Evolutionary conservation across 2,329 filamentous ascomycete species (phyloP).

Genomic region (Endoconidiophora polonica): DNA sequence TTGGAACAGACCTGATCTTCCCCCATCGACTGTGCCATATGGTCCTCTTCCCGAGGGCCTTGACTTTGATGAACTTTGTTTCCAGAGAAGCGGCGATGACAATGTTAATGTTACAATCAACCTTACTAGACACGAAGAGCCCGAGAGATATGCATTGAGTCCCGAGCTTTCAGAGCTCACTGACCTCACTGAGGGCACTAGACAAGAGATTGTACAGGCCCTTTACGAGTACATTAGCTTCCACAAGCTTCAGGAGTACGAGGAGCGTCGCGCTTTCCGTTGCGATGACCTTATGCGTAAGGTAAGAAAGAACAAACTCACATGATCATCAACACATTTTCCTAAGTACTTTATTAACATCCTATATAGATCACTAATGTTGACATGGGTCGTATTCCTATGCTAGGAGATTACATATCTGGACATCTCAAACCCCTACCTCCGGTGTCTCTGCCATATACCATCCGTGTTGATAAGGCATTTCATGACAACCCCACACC

Average conservation of each 20-base stretch:
- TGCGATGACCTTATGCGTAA: conserved; percentile 71
- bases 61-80: conserved; percentile 82
- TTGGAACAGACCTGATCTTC: conserved; percentile 68
- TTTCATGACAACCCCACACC: conserved; percentile 60
- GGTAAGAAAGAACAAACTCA: conserved; percentile 30
- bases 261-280: conserved; percentile 82
- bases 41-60: conserved; percentile 40
- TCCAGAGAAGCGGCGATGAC: conserved; percentile 82
- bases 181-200: conserved; percentile 73
- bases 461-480: conserved; percentile 76
- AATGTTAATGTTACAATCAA: conserved; percentile 85
- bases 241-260: conserved; percentile 77
- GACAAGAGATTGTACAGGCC: conserved; percentile 74
- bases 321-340: too few relatives aligned
- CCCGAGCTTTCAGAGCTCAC: conserved; percentile 66
- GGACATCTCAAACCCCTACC: conserved; percentile 64
- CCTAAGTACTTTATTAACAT: too few relatives aligned
- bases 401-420: conserved; percentile 64
- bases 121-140: conserved; percentile 65
- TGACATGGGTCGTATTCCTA: conserved; percentile 70
- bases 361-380: conserved; percentile 49
- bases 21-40: conserved; percentile 32
- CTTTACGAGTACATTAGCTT: conserved; percentile 90
- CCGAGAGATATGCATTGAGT: conserved; percentile 69
- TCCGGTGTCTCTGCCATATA: conserved; percentile 74